Evolutionary conservation across 345 rosid species (phyloP), one percentile per base, ranked within the genome.

Genomic region (Raphanus raphanistrum): DNA sequence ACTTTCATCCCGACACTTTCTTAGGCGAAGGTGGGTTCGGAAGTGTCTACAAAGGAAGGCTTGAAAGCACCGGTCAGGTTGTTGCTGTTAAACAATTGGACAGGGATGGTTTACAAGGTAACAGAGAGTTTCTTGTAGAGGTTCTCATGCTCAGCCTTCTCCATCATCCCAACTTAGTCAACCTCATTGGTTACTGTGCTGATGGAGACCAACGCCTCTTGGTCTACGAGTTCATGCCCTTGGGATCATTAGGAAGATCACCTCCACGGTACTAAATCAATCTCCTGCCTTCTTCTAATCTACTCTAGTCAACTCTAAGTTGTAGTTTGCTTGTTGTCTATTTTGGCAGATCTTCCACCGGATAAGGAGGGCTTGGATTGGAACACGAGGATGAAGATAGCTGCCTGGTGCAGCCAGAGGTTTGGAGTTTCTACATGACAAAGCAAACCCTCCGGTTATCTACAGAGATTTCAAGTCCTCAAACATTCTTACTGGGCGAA

Each of bases 21-120:
- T 61, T 95, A 70, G 99, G 99, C 8, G 99, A 95, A 92, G 99
- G 99, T 54, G 98, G 99, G 45, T 95, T 95, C 21, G 99, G 99
- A 6, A 93, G 87, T 63, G 99, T 95, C 15, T 90, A 95, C 84
- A 95, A 88, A 75, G 99, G 99, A 15, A 79, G 75, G 41, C 96
- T 95, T 31, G 98, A 92, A 78, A 89, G 82, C 86, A 92, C 97
- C 57, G 94, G 93, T 77, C 99, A 95, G 99, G 91, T 86, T 74
- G 98, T 93, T 78, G 99, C 99, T 63, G 96, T 96, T 70, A 96
- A 96, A 83, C 98, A 93, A 77, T 76, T 96, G 82, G 99, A 96
- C 73, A 85, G 96, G 76, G 90, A 96, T 82, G 99, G 99, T 54
- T 86, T 96, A 63, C 99, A 96, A 84, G 99, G 99, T 68, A 96